Conservation (phyloP, 352 stramenopile species). For the Globisporangium megalacanthum region DNA sequence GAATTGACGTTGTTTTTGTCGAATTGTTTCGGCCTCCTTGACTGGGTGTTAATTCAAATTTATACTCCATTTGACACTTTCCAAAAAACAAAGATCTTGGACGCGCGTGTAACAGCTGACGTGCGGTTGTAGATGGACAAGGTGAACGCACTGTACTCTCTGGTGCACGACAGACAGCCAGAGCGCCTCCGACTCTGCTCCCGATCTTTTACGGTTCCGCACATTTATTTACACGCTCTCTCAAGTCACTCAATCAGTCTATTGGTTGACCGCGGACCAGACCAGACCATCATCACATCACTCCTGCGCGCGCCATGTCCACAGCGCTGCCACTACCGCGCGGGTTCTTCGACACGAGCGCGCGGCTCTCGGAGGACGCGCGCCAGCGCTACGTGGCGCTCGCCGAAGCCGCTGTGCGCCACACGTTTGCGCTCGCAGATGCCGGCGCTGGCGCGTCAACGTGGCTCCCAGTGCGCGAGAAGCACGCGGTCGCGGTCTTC, state of each 20-base stretch:
- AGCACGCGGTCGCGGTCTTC: conserved; percentile 76
- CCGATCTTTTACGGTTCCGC: not conserved
- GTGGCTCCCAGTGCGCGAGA: conserved; percentile 82
- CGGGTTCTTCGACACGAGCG: conserved; percentile 70
- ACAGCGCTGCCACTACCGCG: conserved; percentile 64
- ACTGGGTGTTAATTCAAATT: too few relatives aligned
- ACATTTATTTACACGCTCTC: not conserved
- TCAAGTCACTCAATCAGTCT: not conserved
- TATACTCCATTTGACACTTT: too few relatives aligned
- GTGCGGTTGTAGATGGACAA: too few relatives aligned
- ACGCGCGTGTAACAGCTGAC: too few relatives aligned
- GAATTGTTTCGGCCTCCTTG: too few relatives aligned
- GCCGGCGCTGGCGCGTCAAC: conserved; percentile 47
- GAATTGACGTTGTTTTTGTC: too few relatives aligned
- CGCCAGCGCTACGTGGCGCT: conserved; percentile 76
- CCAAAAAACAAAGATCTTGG: too few relatives aligned
- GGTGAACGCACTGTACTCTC: too few relatives aligned
- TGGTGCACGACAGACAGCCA: too few relatives aligned
- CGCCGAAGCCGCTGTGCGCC: conserved; percentile 74
- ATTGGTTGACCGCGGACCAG: not conserved
- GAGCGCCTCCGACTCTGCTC: too few relatives aligned
- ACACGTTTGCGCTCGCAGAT: conserved; percentile 79
- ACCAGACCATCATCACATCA: not conserved
- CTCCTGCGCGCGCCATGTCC: conserved; percentile 23
- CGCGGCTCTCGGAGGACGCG: conserved; percentile 61